These are phyloP conservation scores for Blyttiomyces sp. DNA, from an alignment of 371 early-diverging fungal species.

Conservation along the genomic window DNA sequence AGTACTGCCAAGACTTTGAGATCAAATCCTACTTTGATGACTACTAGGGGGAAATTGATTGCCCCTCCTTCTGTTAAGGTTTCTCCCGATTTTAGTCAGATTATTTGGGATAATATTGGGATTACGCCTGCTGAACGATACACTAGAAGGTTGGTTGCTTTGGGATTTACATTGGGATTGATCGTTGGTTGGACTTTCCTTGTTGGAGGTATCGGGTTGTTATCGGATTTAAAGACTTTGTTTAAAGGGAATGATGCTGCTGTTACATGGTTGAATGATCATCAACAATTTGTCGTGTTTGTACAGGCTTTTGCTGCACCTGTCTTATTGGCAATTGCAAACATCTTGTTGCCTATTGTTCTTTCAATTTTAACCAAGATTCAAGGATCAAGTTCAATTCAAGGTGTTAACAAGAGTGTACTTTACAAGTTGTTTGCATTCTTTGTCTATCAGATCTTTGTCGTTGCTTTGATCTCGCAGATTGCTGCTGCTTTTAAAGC, in stretches of 20 bases:
- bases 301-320: conserved; percentile 68
- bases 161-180: conserved; percentile 54
- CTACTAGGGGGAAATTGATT: neutral
- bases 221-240: conserved; percentile 58
- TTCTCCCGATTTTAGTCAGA: conserved; percentile 73
- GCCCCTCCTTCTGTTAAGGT: conserved; percentile 43
- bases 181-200: conserved; percentile 69
- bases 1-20: conserved; percentile 48
- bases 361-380: conserved; percentile 66
- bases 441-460: conserved; percentile 57
- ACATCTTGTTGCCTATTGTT: conserved; percentile 64
- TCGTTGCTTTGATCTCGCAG: conserved; percentile 3
- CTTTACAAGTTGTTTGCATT: conserved; percentile 76
- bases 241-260: conserved; percentile 51
- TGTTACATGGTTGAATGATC: conserved; percentile 42
- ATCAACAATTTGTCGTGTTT: conserved; percentile 52
- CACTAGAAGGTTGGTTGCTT: conserved; percentile 55
- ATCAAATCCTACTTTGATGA: neutral
- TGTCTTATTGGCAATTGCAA: conserved; percentile 65
- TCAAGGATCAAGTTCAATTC: conserved; percentile 74
- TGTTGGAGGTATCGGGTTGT: conserved; percentile 56
- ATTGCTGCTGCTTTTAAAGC: conserved; percentile 4
- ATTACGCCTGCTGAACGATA: conserved; percentile 55
- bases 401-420: conserved; percentile 71
- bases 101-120: conserved; percentile 75